Percentiles rank a stretch among this genome's conserved stretches.
Conservation (phyloP, 2,329 filamentous ascomycete genomes). For the Cladosporium oxysporum region DNA sequence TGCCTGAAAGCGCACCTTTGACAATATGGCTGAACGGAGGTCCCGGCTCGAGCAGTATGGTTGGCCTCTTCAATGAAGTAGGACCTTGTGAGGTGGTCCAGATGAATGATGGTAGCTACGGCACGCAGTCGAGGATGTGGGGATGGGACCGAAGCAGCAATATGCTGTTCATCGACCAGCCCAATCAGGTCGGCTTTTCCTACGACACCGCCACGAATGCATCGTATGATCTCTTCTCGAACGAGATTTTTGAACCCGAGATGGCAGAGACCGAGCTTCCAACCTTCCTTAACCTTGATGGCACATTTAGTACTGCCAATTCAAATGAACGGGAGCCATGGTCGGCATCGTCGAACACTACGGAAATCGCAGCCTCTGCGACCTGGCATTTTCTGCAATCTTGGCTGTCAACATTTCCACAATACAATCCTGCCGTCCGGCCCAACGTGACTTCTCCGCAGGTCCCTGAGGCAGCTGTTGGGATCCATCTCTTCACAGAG, state of each 20-base stretch:
- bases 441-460: constrained; percentile 55
- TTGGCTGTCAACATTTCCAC: constrained; percentile 50
- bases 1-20: constrained; percentile 53
- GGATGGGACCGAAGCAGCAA: constrained; percentile 66
- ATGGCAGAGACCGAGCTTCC: constrained; percentile 28
- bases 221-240: constrained; percentile 54
- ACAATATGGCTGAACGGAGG: constrained; percentile 70
- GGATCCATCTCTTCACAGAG: constrained; percentile 62
- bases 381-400: constrained; percentile 67
- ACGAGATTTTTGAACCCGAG: constrained; percentile 44
- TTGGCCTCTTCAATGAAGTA: constrained; percentile 63
- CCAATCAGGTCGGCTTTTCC: constrained; percentile 69
- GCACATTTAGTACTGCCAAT: constrained; percentile 64
- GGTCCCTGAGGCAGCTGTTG: constrained; percentile 27
- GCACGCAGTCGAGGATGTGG: constrained; percentile 57
- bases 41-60: constrained; percentile 65
- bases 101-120: constrained; percentile 42
- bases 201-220: constrained; percentile 65
- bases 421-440: constrained; percentile 45
- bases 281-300: constrained; percentile 55
- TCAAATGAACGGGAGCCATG: constrained; percentile 21
- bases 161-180: constrained; percentile 63
- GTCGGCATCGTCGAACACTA: constrained; percentile 37
- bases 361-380: constrained; percentile 43
- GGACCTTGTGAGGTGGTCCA: constrained; percentile 52